phyloP scores from a whole-genome alignment of 495 filamentous ascomycete genomes.

The Cudoniella acicularis region DNA sequence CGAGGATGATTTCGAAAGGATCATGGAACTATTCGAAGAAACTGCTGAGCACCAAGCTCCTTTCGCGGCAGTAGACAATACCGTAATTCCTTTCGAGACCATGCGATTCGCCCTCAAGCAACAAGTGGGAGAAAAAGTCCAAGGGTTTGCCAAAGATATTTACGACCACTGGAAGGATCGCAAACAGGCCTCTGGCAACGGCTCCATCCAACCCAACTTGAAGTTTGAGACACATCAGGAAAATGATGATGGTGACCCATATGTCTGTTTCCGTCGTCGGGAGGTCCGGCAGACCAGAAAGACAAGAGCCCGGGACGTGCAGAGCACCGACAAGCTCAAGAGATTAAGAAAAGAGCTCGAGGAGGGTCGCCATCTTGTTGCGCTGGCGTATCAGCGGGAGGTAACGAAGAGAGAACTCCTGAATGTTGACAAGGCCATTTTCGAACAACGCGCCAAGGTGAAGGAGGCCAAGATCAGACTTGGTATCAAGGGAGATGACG shows the following conservation, averaged over 20 bases:
- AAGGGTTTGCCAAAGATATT: constrained; percentile 75
- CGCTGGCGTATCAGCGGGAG: constrained; percentile 74
- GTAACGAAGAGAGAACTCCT: constrained; percentile 72
- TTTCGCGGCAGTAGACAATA: constrained; percentile 82
- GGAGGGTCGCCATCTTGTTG: constrained; percentile 76
- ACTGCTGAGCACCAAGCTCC: constrained; percentile 77
- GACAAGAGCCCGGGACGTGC: constrained; percentile 88
- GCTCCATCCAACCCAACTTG: constrained; percentile 64
- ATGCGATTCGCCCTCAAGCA: constrained; percentile 77
- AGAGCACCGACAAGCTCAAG: constrained; percentile 91
- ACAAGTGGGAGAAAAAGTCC: constrained; percentile 58
- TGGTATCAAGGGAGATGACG: constrained; percentile 87
- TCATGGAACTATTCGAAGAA: constrained; percentile 94
- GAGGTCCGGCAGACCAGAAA: constrained; percentile 93
- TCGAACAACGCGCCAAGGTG: constrained; percentile 72
- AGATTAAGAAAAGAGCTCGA: constrained; percentile 88
- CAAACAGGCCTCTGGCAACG: constrained; percentile 62
- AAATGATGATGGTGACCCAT: constrained; percentile 92
- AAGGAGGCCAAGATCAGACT: constrained; percentile 86
- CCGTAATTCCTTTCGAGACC: constrained; percentile 73
- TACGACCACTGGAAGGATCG: constrained; percentile 87
- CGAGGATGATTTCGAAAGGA: constrained; percentile 86
- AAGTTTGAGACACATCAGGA: constrained; percentile 93
- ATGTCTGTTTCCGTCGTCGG: constrained; percentile 95
- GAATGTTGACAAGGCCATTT: constrained; percentile 66